Percentiles rank a stretch among this genome's conserved stretches.
Conservation (phyloP, 768 basidiomycete genomes). For the Lentinula aciculospora region DNA sequence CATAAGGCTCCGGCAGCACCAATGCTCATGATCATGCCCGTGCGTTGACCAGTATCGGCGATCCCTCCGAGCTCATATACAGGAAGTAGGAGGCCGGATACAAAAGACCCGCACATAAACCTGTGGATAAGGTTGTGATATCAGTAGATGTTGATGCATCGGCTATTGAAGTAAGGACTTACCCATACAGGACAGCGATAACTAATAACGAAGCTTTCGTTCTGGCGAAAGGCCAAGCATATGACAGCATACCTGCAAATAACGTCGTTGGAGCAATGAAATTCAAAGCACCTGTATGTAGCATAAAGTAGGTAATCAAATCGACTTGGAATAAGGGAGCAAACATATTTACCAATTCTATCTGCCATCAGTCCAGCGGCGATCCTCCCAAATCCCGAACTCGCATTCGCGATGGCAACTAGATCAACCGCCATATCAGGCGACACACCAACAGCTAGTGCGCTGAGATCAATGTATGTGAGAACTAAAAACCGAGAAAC, state of each 20-base stretch:
- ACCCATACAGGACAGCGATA: conserved; percentile 2
- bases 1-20: conserved; percentile 48
- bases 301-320: not conserved
- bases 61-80: conserved; percentile 43
- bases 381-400: conserved; percentile 45
- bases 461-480: conserved; percentile 53
- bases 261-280: conserved; percentile 60
- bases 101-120: conserved; percentile 44
- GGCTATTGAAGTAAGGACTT: conserved; percentile 21
- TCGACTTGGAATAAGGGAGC: conserved; percentile 39
- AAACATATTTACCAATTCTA: conserved; percentile 48
- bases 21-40: conserved; percentile 49
- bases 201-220: conserved; percentile 31
- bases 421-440: conserved; percentile 33
- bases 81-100: conserved; percentile 41
- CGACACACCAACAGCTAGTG: conserved; percentile 28
- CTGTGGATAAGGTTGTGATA: conserved; percentile 18
- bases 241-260: conserved; percentile 54
- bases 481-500: conserved; percentile 23
- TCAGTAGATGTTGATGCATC: not conserved
- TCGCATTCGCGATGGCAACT: conserved; percentile 41
- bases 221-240: conserved; percentile 63
- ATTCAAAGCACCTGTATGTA: conserved; percentile 51
- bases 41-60: conserved; percentile 49
- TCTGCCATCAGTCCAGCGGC: conserved; percentile 49